Evolutionary conservation across 164 flowering plant genomes (phyloP), one percentile per base, ranked within the genome.

Genomic region (Kingdonia uniflora): DNA sequence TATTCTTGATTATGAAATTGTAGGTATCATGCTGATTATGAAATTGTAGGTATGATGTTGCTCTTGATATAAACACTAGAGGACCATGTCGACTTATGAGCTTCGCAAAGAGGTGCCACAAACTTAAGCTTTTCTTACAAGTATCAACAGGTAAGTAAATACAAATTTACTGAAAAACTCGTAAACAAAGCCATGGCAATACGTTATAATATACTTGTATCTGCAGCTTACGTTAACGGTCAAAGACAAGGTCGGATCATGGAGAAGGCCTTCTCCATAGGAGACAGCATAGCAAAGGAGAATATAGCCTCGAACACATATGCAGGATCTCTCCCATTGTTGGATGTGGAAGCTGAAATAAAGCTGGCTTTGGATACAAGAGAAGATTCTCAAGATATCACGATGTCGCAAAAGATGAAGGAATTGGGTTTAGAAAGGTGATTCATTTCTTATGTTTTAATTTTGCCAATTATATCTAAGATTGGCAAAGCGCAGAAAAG

Each of bases 141-240:
- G 79, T 82, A 19, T 87, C 96, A 57, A 87, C 96, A 40, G 95
- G 89, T 74, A 68, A 22, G 1, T 20, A 20, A 20, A 47, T 20
- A 17, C 14, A 8, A n/a, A 47, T 2, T 47, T 47, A 13, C 21
- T 13, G 14, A 20, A 23, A 1, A 4, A 47, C 33, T 2, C 26
- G 1, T 3, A 25, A 16, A 22, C 23, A 10, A 19, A 12, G 50
- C n/a, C 2, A 43, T 20, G 10, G 15, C 10, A 6, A 17, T n/a
- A 6, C 17, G 17, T 20, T 24, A 21, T 14, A 20, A 1, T 21
- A 16, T 21, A 19, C 24, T 11, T 38, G 1, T 21, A 12, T 20
- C 43, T 11, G 16, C 80, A 92, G 99, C 95, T 49, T 92, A 86
- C 61, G 97, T 84, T 14, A 92, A 92, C 66, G 99, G 99, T 35